Base-by-base conservation (phyloP, 441 rosid species). In the Breynia disticha region DNA sequence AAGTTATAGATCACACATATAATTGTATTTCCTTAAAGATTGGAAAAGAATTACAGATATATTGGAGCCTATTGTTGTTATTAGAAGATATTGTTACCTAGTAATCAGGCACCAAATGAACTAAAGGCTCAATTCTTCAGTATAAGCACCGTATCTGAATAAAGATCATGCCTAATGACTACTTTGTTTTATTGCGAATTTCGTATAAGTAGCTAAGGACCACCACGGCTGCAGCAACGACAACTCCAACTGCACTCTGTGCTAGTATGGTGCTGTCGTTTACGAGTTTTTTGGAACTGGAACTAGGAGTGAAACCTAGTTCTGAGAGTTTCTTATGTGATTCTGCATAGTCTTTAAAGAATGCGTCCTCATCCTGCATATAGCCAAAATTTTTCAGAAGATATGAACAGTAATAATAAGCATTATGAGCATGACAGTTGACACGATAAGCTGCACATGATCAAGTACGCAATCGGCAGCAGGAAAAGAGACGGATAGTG, bases 291-390 rank as follows among this genome's bases (percentile, higher is more conserved):
- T 79, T 83, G 41, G 74, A 62, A 8, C 55, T 71, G 2, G 87
- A 74, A 22, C 55, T 43, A 4, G 79, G 80, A 47, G 63, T 62
- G 66, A 87, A 90, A 32, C 95, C 93, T n/a, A 87, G 84, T 67
- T 87, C 96, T 1, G 95, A 90, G 50, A 87, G 95, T 67, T 79
- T 90, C 83, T 84, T 87, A 59, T 87, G 95, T 0, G 97, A 78
- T 42, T 49, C 72, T 0, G 81, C 87, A 35, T 84, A 87, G 57
- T 84, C 95, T 64, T 64, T 77, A 53, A 84, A 87, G 77, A 90
- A 83, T 44, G 77, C 81, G 32, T 83, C 95, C 72, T 85, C 96
- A 47, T 81, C 93, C 96, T 90, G 79, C 66, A 64, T 22, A 44
- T 43, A 56, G 19, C 22, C 43, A 39, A 32, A 10, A 16, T 49